Base-by-base conservation (phyloP, 176 grass and related monocot genomes). In the Pontederia crassipes region DNA sequence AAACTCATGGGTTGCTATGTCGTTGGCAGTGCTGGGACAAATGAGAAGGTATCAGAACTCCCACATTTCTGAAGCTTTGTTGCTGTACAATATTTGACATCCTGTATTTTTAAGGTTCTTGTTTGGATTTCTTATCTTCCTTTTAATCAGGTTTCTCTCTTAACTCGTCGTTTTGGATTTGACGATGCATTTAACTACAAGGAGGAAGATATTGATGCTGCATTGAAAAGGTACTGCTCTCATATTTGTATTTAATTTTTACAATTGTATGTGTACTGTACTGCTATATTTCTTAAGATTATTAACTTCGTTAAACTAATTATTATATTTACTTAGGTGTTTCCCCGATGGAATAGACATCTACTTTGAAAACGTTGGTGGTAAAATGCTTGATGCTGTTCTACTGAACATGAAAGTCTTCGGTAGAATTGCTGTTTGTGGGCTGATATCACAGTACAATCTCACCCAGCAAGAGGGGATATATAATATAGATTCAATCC, bases 161-260 rank as follows among this genome's bases (percentile, higher is more conserved):
- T 95, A 13, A 74, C 16, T 47, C 18, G 10, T 45, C 76, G 57
- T 47, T 86, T 95, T 52, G 85, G 85, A 0, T 95, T 86, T 72
- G 74, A 89, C 66, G 76, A 89, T 74, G 89, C 89, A 0, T 95
- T 95, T 71, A 95, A 95, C 70, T 95, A 95, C 69, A 95, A 81
- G 67, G 46, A 78, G 59, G 59, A 62, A 12, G 85, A 95, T 59
- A 68, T 85, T 0, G 57, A 28, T 16, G 69, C 61, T n/a, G 79
- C 89, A n/a, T 59, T 95, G 0, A 11, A 11, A 55, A 59, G 82
- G 72, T 76, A 26, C 58, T 4, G 9, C 7, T 7, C 15, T 58
- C 51, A 52, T 76, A 58, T 45, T 2, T 46, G 10, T n/a, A 35
- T 4, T 63, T 78, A 24, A 24, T 24, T 24, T 24, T 24, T 24